phyloP scores from a whole-genome alignment of 148 eudicot genomes.

The Polygonum maritimum region DNA sequence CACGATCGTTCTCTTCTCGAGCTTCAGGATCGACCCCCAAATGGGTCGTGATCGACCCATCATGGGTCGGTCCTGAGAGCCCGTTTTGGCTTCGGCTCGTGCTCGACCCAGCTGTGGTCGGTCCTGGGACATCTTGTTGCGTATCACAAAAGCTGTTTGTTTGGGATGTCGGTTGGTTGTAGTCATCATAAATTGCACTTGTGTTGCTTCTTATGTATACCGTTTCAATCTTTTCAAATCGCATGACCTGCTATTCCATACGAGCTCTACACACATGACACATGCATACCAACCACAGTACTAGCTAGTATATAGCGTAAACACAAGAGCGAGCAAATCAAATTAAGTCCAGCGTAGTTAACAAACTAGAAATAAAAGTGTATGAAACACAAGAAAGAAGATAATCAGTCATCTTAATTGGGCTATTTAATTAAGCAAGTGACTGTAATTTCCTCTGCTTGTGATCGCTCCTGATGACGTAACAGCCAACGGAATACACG shows the following conservation, averaged over 20 bases:
- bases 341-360: not conserved
- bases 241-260: not conserved
- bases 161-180: not conserved
- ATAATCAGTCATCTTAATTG: not conserved
- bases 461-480: conserved; percentile 67
- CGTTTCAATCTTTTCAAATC: not conserved
- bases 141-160: not conserved
- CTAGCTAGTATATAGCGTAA: not conserved
- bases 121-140: no score
- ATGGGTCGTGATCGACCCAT: no score
- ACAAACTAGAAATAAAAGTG: no score
- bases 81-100: no score
- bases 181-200: not conserved
- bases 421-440: not conserved
- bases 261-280: no score
- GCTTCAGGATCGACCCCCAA: no score
- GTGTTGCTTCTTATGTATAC: not conserved
- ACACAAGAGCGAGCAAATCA: not conserved
- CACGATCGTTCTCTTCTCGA: no score
- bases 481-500: conserved; percentile 78
- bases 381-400: not conserved
- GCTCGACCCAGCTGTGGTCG: no score
- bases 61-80: no score
- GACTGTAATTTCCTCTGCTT: not conserved
- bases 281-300: not conserved